phyloP scores from a whole-genome alignment of 768 basidiomycete species.

The Cystofilobasidium ferigula region DNA sequence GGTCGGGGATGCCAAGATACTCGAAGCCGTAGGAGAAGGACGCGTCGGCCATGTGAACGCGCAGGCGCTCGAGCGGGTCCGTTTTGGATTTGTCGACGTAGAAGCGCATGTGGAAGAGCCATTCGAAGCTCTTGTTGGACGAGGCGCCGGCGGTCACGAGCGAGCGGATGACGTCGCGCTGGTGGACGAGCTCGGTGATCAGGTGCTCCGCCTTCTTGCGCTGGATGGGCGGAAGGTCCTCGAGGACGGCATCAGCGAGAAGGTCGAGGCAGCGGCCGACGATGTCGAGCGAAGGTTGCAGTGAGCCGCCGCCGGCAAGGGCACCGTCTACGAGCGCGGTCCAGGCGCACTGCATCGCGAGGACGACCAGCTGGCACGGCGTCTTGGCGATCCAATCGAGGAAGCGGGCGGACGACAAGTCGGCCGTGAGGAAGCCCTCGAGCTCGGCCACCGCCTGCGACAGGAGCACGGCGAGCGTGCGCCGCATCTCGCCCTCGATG shows the following conservation, averaged over 20 bases:
- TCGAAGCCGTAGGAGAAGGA: conserved; percentile 97
- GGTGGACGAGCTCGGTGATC: conserved; percentile 96
- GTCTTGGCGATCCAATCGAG: conserved; percentile 87
- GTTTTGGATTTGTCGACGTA: conserved; percentile 65
- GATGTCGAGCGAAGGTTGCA: conserved; percentile 60
- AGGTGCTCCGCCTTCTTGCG: conserved; percentile 96
- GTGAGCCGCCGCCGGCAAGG: conserved; percentile 48
- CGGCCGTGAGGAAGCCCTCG: conserved; percentile 62
- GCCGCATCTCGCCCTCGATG: conserved; percentile 83
- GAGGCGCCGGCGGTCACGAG: conserved; percentile 56
- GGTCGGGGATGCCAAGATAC: conserved; percentile 91
- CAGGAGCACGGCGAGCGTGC: conserved; percentile 72
- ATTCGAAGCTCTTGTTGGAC: conserved; percentile 66
- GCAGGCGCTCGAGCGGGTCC: conserved; percentile 67
- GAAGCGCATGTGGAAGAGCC: conserved; percentile 98
- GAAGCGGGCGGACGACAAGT: conserved; percentile 55
- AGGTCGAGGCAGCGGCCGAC: conserved; percentile 76
- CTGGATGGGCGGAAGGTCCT: conserved; percentile 77
- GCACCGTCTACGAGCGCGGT: conserved; percentile 68
- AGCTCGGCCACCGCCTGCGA: conserved; percentile 70
- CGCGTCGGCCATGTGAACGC: conserved; percentile 78
- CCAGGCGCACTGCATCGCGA: conserved; percentile 94
- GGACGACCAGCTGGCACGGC: conserved; percentile 88
- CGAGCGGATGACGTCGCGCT: conserved; percentile 80
- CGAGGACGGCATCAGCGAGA: conserved; percentile 90